These are phyloP conservation scores for Vachellia pachyceras DNA, from an alignment of 306 rosid species.

Conservation along the genomic window DNA sequence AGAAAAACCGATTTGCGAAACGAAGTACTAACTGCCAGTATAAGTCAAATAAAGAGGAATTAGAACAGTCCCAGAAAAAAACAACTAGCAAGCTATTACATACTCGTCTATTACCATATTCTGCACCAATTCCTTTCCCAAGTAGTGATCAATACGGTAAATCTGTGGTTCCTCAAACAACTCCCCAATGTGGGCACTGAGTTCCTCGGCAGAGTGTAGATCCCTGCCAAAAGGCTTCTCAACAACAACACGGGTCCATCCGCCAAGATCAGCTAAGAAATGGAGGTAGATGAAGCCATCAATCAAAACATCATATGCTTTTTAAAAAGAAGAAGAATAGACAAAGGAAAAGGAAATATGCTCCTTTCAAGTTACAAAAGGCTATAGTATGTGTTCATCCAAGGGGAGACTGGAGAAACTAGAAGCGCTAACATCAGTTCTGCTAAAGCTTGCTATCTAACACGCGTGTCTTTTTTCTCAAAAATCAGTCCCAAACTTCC, in stretches of 20 bases:
- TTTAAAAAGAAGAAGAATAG: background rate
- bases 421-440: background rate
- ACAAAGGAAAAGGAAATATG: slow-evolving; percentile 4
- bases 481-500: background rate
- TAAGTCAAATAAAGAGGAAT: slow-evolving; percentile 36
- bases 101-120: slow-evolving; percentile 71
- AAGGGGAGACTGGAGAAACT: slow-evolving; percentile 31
- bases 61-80: slow-evolving; percentile 42
- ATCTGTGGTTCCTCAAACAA: slow-evolving; percentile 88
- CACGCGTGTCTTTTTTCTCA: background rate
- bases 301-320: slow-evolving; percentile 29
- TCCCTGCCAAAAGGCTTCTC: slow-evolving; percentile 99
- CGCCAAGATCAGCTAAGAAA: slow-evolving; percentile 85
- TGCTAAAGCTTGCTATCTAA: slow-evolving; percentile 1
- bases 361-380: background rate
- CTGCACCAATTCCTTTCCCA: slow-evolving; percentile 98
- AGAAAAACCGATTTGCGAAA: slow-evolving; percentile 88
- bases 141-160: slow-evolving; percentile 95
- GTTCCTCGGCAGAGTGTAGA: slow-evolving; percentile 84
- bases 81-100: slow-evolving; percentile 24
- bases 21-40: slow-evolving; percentile 94
- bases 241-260: slow-evolving; percentile 98
- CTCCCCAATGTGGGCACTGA: slow-evolving; percentile 85
- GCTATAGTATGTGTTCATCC: slow-evolving; percentile 10
- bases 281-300: slow-evolving; percentile 38